Evolutionary conservation across 2,329 filamentous ascomycete species (phyloP), one percentile per base, ranked within the genome.

Genomic region (Triangularia verruculosa): DNA sequence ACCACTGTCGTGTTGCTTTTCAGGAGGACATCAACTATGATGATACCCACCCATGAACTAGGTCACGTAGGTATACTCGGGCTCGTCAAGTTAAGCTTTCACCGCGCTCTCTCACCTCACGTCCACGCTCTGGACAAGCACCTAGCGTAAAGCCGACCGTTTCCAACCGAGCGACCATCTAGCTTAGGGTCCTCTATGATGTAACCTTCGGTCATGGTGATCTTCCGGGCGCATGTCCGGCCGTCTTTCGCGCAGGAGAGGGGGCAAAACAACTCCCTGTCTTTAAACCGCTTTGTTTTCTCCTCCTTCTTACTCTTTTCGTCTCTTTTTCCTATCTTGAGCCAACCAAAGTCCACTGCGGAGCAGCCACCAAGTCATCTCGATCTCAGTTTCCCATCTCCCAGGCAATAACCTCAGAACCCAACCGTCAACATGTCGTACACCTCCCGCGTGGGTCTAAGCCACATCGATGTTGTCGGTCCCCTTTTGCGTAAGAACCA

Each of bases 381-480:
- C 24, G 24, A 11, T 43, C 56, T 24, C 32, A 17, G 15, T 24
- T 17, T 20, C 27, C n/a, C 17, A 34, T 17, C n/a, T 12, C 57
- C 20, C 24, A 1, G 8, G 52, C 5, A 22, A 17, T 17, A 24
- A 6, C 59, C 11, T 24, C 24, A 15, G 30, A 4, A 2, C 9
- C 9, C 30, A 32, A 6, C 24, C 15, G 24, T 47, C 57, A 63
- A 8, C 34, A 64, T 64, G 62, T 51, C 57, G 2, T 59, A 59
- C 57, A 24, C 56, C 9, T 58, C 63, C 56, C 55, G 55, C 30
- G 27, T 62, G 27, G 59, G 63, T 43, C 60, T 62, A 32, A 61
- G 57, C 56, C 63, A 62, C 63, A 59, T 62, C 56, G 56, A 62
- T 32, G 54, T 64, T 27, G 56, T 64, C 25, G 60, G 63, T 13